Conservation (phyloP, 768 basidiomycete species). For the Suillus occidentalis region DNA sequence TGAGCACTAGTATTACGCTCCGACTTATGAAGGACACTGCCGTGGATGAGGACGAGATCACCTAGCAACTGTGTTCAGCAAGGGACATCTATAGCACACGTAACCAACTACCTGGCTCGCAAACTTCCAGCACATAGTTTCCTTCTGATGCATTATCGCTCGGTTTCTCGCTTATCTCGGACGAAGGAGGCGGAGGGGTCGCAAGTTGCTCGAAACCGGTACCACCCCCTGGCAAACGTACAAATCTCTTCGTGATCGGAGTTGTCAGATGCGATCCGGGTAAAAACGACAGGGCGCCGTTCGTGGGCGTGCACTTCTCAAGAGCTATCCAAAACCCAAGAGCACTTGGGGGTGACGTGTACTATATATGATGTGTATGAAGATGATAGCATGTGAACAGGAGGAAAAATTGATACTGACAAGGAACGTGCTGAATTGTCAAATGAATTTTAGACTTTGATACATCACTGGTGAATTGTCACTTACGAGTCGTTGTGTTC, state of each 20-base stretch:
- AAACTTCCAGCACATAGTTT: slow-evolving; percentile 66
- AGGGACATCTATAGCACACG: not conserved
- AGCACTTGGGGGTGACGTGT: slow-evolving; percentile 88
- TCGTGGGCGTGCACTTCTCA: slow-evolving; percentile 78
- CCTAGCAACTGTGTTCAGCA: slow-evolving; percentile 37
- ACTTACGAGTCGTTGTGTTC: slow-evolving; percentile 93
- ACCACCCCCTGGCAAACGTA: slow-evolving; percentile 72
- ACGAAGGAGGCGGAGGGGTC: slow-evolving; percentile 24
- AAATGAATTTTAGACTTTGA: not conserved
- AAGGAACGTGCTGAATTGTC: slow-evolving; percentile 62
- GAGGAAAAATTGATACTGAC: slow-evolving; percentile 37
- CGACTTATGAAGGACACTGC: slow-evolving; percentile 88
- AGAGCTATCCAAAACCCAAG: slow-evolving; percentile 97
- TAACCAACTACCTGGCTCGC: slow-evolving; percentile 59
- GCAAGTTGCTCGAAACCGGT: slow-evolving; percentile 79
- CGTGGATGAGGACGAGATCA: slow-evolving; percentile 92
- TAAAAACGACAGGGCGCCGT: slow-evolving; percentile 86
- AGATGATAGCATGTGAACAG: slow-evolving; percentile 3
- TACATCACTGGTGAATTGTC: not conserved
- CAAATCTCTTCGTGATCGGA: slow-evolving; percentile 81
- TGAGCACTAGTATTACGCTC: slow-evolving; percentile 79
- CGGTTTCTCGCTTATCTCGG: slow-evolving; percentile 6
- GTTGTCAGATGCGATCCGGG: slow-evolving; percentile 85
- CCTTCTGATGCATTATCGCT: slow-evolving; percentile 27
- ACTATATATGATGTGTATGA: slow-evolving; percentile 45